These are phyloP conservation scores for Strobilomyces echinocephalus DNA, from an alignment of 768 basidiomycete species.

Conservation along the genomic window DNA sequence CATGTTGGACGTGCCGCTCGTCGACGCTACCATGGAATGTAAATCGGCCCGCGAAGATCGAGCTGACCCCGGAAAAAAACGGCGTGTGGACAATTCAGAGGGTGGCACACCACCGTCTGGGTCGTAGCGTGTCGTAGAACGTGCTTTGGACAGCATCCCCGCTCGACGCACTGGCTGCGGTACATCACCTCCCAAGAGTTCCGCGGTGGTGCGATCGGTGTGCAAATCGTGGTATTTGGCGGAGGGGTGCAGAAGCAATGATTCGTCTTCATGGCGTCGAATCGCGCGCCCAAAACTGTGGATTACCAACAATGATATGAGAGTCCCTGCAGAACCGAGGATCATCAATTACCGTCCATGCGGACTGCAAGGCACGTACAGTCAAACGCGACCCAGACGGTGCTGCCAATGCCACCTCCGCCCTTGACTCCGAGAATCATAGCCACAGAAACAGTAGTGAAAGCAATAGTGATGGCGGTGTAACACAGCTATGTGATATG, in stretches of 20 bases:
- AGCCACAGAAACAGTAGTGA: slow-evolving; percentile 44
- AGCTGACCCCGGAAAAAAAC: slow-evolving; percentile 9
- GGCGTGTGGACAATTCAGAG: slow-evolving; percentile 1
- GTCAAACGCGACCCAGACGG: slow-evolving; percentile 50
- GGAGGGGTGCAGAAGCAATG: slow-evolving; percentile 1
- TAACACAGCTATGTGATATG: slow-evolving; percentile 42
- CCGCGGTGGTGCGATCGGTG: slow-evolving; percentile 6
- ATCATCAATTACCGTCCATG: slow-evolving; percentile 9
- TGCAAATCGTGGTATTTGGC: slow-evolving; percentile 4
- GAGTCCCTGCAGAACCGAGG: background rate
- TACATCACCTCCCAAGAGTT: slow-evolving; percentile 5
- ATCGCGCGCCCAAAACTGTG: slow-evolving; percentile 7
- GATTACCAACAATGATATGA: slow-evolving; percentile 2
- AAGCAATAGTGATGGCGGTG: slow-evolving; percentile 48
- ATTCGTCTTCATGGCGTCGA: slow-evolving; percentile 6
- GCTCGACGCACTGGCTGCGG: background rate
- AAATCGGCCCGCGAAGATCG: slow-evolving; percentile 8
- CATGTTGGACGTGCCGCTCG: slow-evolving; percentile 12
- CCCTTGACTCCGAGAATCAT: slow-evolving; percentile 47
- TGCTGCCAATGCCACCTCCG: slow-evolving; percentile 40
- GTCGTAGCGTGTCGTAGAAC: background rate
- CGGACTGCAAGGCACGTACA: slow-evolving; percentile 36
- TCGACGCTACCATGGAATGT: slow-evolving; percentile 11
- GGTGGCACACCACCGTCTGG: background rate
- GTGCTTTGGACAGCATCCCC: background rate